Conservation (phyloP, 306 rosid species). For the Cyamopsis tetragonoloba region DNA sequence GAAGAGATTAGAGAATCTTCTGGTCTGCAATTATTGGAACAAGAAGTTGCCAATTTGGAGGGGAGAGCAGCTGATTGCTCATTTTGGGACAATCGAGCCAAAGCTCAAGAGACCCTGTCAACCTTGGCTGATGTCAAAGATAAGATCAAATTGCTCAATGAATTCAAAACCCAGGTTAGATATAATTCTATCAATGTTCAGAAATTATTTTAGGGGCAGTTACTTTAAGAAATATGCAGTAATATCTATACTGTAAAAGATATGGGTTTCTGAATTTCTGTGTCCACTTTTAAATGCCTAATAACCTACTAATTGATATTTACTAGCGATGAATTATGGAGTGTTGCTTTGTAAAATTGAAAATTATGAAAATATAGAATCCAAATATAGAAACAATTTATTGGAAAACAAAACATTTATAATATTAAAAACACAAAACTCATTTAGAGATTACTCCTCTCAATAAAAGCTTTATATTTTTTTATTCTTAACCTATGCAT, state of each 20-base stretch:
- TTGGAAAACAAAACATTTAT: too few relatives aligned
- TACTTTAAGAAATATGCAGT: background rate
- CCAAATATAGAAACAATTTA: too few relatives aligned
- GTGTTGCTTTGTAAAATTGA: background rate
- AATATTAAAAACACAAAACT: too few relatives aligned
- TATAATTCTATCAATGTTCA: conserved; percentile 6
- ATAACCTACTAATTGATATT: background rate
- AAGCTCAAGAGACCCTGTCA: conserved; percentile 73
- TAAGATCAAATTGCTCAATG: conserved; percentile 64
- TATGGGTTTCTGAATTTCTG: background rate
- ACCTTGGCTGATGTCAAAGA: conserved; percentile 81
- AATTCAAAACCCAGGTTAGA: conserved; percentile 70
- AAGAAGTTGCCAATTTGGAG: conserved; percentile 71
- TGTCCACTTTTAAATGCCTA: background rate
- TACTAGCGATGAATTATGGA: background rate
- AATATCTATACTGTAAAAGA: background rate
- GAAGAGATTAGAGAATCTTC: conserved; percentile 76
- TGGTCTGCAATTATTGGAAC: conserved; percentile 51
- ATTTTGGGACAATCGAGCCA: conserved; percentile 81
- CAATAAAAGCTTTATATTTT: too few relatives aligned
- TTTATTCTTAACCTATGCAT: too few relatives aligned
- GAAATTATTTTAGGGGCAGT: background rate
- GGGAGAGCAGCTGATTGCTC: conserved; percentile 59
- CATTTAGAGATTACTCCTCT: too few relatives aligned
- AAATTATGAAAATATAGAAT: too few relatives aligned